Base-by-base conservation (phyloP, 371 early-diverging fungal species). In the Mucor velutinosus region DNA sequence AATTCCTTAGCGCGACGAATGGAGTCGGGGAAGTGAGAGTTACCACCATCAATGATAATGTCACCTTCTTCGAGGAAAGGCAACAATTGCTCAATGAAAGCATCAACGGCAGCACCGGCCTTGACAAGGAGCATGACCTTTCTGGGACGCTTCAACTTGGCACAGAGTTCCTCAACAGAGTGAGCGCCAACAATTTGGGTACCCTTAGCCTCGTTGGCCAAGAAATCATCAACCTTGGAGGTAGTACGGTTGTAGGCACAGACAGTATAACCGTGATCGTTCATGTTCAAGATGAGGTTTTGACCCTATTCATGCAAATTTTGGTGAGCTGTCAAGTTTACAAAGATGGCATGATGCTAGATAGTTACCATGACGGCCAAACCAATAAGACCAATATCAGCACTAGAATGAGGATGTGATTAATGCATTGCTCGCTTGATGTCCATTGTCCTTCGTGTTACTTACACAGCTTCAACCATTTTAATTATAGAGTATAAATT, bases 351-450 rank as follows among this genome's bases (percentile, higher is more conserved):
- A 33, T 5, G 1, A n/a, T 10, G n/a, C 15, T 10, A 17, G n/a
- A 55, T 27, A 29, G 79, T 69, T 90, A 97, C 97, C 99, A 99
- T 99, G 76, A 98, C 98, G 80, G 99, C 99, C 82, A 99, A 88
- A 78, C 99, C 99, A 79, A 99, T 97, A 74, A 99, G 93, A 80
- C 99, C 99, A 76, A 99, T 94, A 84, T 99, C 99, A 88, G 95
- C 97, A 83, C 95, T 94, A 77, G 12, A 45, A 62, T 45, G 47
- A 19, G 10, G 12, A 25, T 12, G 4, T 53, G 53, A 27, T 53
- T 53, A 53, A 53, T 53, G 53, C 53, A 53, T 53, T 27, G 53
- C 11, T 53, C 53, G 27, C 12, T 14, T 0, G 21, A 47, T 47
- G 47, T 21, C 21, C 21, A 49, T 11, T 49, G n/a, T 19, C 49